A percentile compares a stretch with the other conserved stretches of the same genome.
Conservation (phyloP, 805 yeast genomes). For the Candida loeiensis region DNA sequence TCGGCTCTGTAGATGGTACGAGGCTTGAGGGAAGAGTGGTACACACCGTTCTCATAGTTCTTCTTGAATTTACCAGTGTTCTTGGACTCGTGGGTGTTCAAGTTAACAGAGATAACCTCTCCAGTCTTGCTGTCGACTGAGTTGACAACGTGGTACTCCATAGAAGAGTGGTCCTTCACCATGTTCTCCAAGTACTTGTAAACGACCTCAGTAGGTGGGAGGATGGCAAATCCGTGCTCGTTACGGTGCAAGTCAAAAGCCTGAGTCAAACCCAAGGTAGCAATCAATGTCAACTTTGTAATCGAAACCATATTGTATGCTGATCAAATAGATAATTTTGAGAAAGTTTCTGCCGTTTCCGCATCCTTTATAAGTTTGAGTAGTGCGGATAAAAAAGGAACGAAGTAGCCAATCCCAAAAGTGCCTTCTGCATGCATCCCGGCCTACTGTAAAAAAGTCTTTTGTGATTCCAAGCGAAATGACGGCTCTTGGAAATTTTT, state of each 20-base stretch:
- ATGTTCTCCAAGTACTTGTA: conserved; percentile 7
- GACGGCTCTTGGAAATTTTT: too few relatives aligned
- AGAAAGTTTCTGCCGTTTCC: conserved; percentile 6
- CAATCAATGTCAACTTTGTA: conserved; percentile 7
- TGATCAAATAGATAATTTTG: conserved; percentile 9
- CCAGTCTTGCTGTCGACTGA: conserved; percentile 13
- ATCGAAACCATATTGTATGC: conserved; percentile 11
- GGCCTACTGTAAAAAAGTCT: not conserved
- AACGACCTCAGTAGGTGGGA: conserved; percentile 15
- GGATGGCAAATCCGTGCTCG: conserved; percentile 12
- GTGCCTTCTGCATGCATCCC: not conserved
- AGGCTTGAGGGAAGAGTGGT: conserved; percentile 9
- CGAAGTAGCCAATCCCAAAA: conserved; percentile 2
- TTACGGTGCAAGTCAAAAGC: conserved; percentile 12
- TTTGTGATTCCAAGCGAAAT: too few relatives aligned
- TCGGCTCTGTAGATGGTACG: conserved; percentile 10
- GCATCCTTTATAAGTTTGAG: conserved; percentile 1
- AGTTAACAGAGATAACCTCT: conserved; percentile 13
- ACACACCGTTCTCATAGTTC: conserved; percentile 11
- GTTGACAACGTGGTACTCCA: conserved; percentile 12
- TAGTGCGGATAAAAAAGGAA: not conserved
- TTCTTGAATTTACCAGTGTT: conserved; percentile 12
- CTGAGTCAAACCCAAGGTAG: conserved; percentile 7
- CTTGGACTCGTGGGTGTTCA: conserved; percentile 13
- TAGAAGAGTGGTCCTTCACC: conserved; percentile 5